Evolutionary conservation across 768 basidiomycete species (phyloP).

Genomic region (Leccinum uliginosum): DNA sequence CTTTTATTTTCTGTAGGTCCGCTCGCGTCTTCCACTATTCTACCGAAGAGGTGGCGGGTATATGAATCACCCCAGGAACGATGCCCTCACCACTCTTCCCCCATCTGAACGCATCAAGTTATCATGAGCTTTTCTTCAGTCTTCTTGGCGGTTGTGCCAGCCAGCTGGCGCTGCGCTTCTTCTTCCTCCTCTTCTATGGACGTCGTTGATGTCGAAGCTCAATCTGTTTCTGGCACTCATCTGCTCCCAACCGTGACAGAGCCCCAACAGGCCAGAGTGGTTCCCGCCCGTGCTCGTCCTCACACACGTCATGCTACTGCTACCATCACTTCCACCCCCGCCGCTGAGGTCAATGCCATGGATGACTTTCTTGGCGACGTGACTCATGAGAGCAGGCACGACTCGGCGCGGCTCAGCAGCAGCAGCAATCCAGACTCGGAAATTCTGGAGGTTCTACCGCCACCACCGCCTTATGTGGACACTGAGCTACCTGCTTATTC

Average conservation of each 20-base stretch:
- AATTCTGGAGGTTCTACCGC: not conserved
- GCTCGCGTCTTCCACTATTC: no score
- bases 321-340: not conserved
- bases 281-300: slow-evolving; percentile 1
- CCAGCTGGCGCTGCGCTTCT: slow-evolving; percentile 11
- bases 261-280: slow-evolving; percentile 4
- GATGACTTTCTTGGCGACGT: slow-evolving; percentile 29
- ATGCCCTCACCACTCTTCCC: not conserved
- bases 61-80: not conserved
- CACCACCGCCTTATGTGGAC: slow-evolving; percentile 31
- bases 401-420: slow-evolving; percentile 9
- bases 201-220: slow-evolving; percentile 14
- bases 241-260: slow-evolving; percentile 3
- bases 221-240: slow-evolving; percentile 2
- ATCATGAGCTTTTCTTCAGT: not conserved
- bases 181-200: slow-evolving; percentile 4
- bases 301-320: slow-evolving; percentile 1
- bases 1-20: not conserved
- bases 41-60: not conserved
- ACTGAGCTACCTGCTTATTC: slow-evolving; percentile 34
- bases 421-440: not conserved
- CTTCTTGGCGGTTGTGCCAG: slow-evolving; percentile 4
- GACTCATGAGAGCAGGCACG: slow-evolving; percentile 30
- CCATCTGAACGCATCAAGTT: not conserved
- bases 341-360: slow-evolving; percentile 8